A percentile compares a stretch with the other conserved stretches of the same genome.
phyloP scores from a whole-genome alignment of 768 basidiomycete species.

The Tricholoma sp. region DNA sequence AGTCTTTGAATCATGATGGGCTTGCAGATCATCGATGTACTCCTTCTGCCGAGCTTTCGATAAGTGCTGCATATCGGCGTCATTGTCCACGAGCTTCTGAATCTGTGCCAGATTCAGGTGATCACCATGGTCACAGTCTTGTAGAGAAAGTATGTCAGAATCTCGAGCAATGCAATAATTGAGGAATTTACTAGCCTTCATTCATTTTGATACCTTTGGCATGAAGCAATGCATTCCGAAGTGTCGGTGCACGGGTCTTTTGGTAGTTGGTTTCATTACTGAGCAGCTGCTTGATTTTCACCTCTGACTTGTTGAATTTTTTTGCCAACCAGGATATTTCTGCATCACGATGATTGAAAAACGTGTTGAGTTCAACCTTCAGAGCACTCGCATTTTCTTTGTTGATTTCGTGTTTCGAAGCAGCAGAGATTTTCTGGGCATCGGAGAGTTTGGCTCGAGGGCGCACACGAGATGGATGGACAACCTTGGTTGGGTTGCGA shows the following conservation, averaged over 20 bases:
- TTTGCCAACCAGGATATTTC: not conserved
- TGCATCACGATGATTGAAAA: not conserved
- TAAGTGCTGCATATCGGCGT: not conserved
- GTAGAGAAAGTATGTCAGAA: not conserved
- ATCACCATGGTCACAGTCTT: not conserved
- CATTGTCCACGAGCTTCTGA: not conserved
- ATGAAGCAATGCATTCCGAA: not conserved
- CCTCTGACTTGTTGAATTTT: not conserved
- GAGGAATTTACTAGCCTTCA: not conserved
- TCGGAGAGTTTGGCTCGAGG: not conserved
- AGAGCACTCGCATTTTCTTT: constrained; percentile 1
- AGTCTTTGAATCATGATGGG: not conserved
- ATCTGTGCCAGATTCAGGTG: not conserved
- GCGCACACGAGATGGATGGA: not conserved
- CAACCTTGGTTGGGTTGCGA: constrained; percentile 1
- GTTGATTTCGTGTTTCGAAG: not conserved
- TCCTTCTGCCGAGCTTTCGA: not conserved
- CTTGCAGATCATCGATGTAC: not conserved
- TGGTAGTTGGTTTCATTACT: not conserved
- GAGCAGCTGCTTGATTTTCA: constrained; percentile 1
- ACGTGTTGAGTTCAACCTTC: not conserved
- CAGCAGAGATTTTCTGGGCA: not conserved
- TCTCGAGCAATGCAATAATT: not conserved
- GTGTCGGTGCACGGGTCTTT: not conserved
- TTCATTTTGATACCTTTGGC: constrained; percentile 1